Evolutionary conservation across 164 flowering plant genomes (phyloP).

Genomic region (Vitis labrusca): DNA sequence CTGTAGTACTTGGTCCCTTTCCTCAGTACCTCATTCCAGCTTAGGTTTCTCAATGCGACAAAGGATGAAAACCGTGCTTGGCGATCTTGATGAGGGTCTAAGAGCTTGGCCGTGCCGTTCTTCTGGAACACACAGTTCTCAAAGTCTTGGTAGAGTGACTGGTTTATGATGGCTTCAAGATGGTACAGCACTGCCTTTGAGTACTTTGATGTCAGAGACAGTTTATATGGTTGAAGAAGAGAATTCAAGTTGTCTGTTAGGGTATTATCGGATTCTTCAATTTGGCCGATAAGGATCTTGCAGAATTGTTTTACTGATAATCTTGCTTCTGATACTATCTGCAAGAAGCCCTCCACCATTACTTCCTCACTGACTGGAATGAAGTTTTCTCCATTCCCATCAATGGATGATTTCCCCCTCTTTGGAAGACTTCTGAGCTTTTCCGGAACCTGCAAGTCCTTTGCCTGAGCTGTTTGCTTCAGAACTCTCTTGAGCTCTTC

Average conservation of each 20-base stretch:
- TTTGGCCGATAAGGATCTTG: constrained; percentile 56
- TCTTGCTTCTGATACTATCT: constrained; percentile 87
- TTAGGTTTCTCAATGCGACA: constrained; percentile 69
- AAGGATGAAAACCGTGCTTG: constrained; percentile 66
- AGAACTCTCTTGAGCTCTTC: constrained; percentile 75
- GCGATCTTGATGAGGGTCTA: constrained; percentile 76
- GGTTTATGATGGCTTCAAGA: constrained; percentile 84
- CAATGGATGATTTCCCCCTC: constrained; percentile 39
- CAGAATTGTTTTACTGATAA: constrained; percentile 80
- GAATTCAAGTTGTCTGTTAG: constrained; percentile 55
- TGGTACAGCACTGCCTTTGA: constrained; percentile 73
- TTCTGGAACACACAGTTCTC: constrained; percentile 80
- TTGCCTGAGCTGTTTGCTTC: constrained; percentile 45
- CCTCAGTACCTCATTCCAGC: constrained; percentile 89
- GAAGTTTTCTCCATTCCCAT: constrained; percentile 31
- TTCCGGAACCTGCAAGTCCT: constrained; percentile 33
- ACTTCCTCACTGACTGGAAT: constrained; percentile 79
- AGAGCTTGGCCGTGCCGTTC: constrained; percentile 63
- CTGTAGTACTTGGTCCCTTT: constrained; percentile 93
- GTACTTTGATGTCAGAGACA: constrained; percentile 57
- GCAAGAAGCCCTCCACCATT: constrained; percentile 89
- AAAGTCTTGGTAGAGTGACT: constrained; percentile 78
- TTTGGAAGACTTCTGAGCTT: constrained; percentile 30
- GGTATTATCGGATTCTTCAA: constrained; percentile 56
- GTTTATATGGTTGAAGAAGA: constrained; percentile 70